Evolutionary conservation across 2,329 filamentous ascomycete genomes (phyloP), one percentile per base, ranked within the genome.

Genomic region (Penicillium aurantiogriseum): DNA sequence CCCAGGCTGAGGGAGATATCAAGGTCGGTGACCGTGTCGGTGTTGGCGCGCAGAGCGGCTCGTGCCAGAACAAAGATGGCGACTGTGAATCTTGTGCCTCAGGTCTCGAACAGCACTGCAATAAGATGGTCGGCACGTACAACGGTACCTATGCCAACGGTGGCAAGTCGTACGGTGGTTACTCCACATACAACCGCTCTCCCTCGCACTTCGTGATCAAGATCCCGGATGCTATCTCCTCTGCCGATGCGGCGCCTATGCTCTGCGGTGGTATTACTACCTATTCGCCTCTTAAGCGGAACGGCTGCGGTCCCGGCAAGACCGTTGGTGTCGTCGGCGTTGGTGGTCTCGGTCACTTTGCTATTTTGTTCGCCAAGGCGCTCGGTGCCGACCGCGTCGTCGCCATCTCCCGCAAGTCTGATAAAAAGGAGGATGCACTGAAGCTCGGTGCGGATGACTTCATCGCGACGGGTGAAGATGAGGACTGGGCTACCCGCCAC

Each of bases 221-320:
- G 69, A 84, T 86, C 53, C 83, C 83, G 2, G 78, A 80, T 21
- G 71, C 58, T 0, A 64, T 86, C 31, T 62, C 72, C 13, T 79
- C 75, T 39, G 77, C 76, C 19, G 76, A 79, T 42, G 83, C 82
- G 0, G 83, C 88, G 0, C 89, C 89, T 0, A 88, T 92, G 79
- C 80, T 92, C 45, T 92, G 90, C 66, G 90, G 86, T 13, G 89
- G 90, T 9, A 81, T 92, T 55, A 93, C 90, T 0, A 82, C 86
- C 0, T 93, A 84, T 69, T 82, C 82, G 1, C 89, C 90, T 0
- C 76, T 93, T 2, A 83, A 82, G 50, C 80, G 85, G 15, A 85
- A 88, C 42, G 84, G 83, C 4, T 81, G 85, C 40, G 89, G 89
- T 0, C 86, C 88, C 0, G 89, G 88, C 4, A 89, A 89, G 73